Conservation (phyloP, 345 rosid genomes). For the Linum trigynum region DNA sequence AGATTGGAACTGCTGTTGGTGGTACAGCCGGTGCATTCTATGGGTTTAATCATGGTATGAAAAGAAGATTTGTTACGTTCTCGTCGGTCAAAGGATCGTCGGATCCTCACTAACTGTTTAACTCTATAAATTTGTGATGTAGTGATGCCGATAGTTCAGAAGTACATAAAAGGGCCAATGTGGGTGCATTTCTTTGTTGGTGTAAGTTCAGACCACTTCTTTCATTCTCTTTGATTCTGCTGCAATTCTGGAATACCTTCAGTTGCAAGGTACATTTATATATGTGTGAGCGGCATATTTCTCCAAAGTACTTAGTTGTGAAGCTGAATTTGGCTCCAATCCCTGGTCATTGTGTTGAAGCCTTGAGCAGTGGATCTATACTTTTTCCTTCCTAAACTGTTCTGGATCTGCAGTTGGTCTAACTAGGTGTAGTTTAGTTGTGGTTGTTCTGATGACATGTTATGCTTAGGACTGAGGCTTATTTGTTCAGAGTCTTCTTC, state of each 20-base stretch:
- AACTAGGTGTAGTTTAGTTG: background rate
- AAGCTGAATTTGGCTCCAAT: no score
- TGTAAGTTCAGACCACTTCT: constrained; percentile 38
- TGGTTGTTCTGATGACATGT: background rate
- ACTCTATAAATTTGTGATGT: constrained; percentile 13
- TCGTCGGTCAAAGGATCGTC: no score
- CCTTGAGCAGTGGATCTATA: no score
- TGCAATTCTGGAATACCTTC: background rate
- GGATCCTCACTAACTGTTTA: background rate
- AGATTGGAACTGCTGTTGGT: constrained; percentile 94
- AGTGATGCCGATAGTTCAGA: constrained; percentile 79
- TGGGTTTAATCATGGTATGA: constrained; percentile 61
- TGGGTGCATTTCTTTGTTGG: constrained; percentile 94
- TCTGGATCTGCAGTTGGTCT: background rate
- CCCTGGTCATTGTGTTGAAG: no score
- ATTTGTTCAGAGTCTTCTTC: no score
- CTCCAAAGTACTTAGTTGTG: no score
- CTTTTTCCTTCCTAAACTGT: no score
- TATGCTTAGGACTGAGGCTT: background rate
- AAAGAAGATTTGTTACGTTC: background rate
- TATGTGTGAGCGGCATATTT: no score
- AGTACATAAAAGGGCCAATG: constrained; percentile 81
- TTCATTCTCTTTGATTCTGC: background rate
- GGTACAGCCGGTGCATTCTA: constrained; percentile 69
- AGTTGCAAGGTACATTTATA: no score